Base-by-base conservation (phyloP, 441 rosid species). In the Viola pubescens region DNA sequence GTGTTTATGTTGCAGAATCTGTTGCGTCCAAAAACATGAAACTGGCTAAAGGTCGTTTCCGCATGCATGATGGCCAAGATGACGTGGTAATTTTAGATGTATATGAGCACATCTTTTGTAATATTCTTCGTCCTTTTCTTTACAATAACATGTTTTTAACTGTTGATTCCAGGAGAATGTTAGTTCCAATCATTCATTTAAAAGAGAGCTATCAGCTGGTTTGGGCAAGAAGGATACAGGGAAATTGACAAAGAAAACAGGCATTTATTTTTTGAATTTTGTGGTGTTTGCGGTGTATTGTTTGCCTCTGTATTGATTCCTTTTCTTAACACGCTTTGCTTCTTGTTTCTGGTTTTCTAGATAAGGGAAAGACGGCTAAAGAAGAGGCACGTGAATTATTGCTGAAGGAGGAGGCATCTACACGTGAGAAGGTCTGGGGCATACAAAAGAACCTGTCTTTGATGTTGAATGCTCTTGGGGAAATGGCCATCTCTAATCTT, bases 371-470 rank as follows among this genome's bases (percentile, higher is more conserved):
- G 83, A 89, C 92, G 2, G 86, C 97, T 56, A 95, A 95, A 73
- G 98, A 91, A 79, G 99, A 91, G 78, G 98, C 96, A 58, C 91
- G 97, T 4, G 97, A 91, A 61, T 64, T 82, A 70, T 70, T 91
- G 84, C 98, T 95, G 60, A 84, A 74, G 77, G 98, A 91, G 79
- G 99, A 95, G 86, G 88, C 90, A 55, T 72, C 77, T 8, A 65
- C 75, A 60, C 91, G 99, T 48, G 85, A 81, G 76, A 83, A 79
- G 59, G 96, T 95, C 71, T 65, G 42, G 51, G 74, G 52, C 58
- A 79, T 91, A 73, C 91, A 91, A 63, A 78, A 68, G 51, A 87
- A 76, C 70, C 78, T 91, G 59, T 85, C 91, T 52, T 65, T 83
- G 77, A 75, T 85, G 82, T 97, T 95, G 50, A 73, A 72, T 63